These are phyloP conservation scores for Lepidium sativum DNA, from an alignment of 345 rosid species.

Conservation along the genomic window DNA sequence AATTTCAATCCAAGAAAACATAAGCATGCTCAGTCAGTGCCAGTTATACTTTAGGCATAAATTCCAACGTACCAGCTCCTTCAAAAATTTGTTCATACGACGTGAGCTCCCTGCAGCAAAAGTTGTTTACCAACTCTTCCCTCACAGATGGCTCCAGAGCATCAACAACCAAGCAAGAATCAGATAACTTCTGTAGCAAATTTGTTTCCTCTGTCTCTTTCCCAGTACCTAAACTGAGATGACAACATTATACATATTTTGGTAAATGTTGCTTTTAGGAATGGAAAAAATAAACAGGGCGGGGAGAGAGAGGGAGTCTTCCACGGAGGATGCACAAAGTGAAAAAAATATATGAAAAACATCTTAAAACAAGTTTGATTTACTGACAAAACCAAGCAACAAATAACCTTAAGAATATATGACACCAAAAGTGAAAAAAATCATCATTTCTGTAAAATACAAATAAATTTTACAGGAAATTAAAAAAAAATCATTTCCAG, in stretches of 20 bases:
- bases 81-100: constrained; percentile 97
- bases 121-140: constrained; percentile 97
- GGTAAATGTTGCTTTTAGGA: not conserved
- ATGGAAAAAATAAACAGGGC: not conserved
- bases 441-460: not conserved
- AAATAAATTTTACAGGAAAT: not conserved
- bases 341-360: not conserved
- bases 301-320: not conserved
- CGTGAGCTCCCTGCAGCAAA: constrained; percentile 95
- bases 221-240: constrained; percentile 94
- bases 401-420: not conserved
- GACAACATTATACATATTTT: constrained; percentile 8
- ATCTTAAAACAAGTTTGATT: not conserved
- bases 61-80: constrained; percentile 82
- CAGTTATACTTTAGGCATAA: constrained; percentile 7
- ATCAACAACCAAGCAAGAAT: constrained; percentile 96
- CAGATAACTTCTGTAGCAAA: constrained; percentile 81
- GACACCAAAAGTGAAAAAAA: not conserved
- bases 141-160: constrained; percentile 97
- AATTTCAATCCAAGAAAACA: not conserved
- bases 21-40: not conserved
- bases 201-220: constrained; percentile 88
- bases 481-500: not conserved
- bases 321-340: not conserved
- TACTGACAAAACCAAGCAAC: not conserved